These are phyloP conservation scores for Fusarium sp. DNA, from an alignment of 2,329 filamentous ascomycete genomes.

Conservation along the genomic window DNA sequence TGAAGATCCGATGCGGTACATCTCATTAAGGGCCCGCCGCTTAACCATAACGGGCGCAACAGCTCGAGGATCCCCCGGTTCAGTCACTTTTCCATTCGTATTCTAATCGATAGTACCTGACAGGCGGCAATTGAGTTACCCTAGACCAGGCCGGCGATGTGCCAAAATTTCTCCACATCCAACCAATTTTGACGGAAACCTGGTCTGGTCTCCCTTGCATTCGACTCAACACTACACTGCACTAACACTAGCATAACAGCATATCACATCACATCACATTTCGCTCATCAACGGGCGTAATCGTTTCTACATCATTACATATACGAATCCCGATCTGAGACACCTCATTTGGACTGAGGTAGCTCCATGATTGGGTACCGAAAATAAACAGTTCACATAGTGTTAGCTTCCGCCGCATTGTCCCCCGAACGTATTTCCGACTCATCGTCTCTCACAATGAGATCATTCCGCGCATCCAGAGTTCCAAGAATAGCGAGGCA, in stretches of 20 bases:
- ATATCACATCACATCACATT: conserved; percentile 17
- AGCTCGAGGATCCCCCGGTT: neutral
- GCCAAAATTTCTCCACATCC: conserved; percentile 24
- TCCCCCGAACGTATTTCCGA: conserved; percentile 11
- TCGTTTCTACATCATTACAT: conserved; percentile 3
- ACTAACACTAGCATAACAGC: conserved; percentile 6
- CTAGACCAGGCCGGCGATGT: conserved; percentile 20
- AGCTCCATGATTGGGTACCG: conserved; percentile 1
- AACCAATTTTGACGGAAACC: conserved; percentile 23
- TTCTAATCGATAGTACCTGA: conserved; percentile 22
- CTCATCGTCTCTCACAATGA: conserved; percentile 34
- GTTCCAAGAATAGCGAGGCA: conserved; percentile 13
- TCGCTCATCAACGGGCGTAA: conserved; percentile 15
- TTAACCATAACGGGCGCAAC: conserved; percentile 24
- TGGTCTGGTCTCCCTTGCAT: conserved; percentile 31
- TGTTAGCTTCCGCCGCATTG: conserved; percentile 8
- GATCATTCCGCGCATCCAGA: conserved; percentile 32
- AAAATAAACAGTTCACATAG: conserved; percentile 3
- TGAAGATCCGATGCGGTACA: conserved; percentile 36
- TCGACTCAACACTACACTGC: conserved; percentile 20
- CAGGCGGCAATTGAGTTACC: conserved; percentile 25
- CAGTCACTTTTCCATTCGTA: conserved; percentile 13
- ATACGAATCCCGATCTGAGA: conserved; percentile 1
- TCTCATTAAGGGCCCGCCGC: conserved; percentile 19
- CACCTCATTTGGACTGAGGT: neutral